Evolutionary conservation across 2,329 filamentous ascomycete species (phyloP).

Genomic region (Alternaria sp.): DNA sequence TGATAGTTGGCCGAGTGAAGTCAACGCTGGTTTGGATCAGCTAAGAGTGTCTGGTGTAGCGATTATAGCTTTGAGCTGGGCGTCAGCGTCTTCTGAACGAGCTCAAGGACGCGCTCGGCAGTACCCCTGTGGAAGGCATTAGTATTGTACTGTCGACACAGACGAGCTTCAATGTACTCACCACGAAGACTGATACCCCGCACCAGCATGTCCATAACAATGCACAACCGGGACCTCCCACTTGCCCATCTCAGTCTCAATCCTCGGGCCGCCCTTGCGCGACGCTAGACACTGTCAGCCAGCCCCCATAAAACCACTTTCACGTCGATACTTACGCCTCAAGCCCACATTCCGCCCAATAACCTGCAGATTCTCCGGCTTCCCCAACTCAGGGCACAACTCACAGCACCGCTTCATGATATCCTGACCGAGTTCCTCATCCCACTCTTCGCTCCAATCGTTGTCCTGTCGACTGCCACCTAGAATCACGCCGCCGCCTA

Average conservation of each 20-base stretch:
- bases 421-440: conserved; percentile 76
- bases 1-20: no score
- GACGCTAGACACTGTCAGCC: conserved; percentile 53
- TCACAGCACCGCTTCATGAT: conserved; percentile 81
- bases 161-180: conserved; percentile 9
- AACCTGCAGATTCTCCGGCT: conserved; percentile 73
- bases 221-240: conserved; percentile 66
- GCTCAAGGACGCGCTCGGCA: conserved; percentile 49
- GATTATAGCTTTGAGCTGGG: conserved; percentile 34
- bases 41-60: background rate
- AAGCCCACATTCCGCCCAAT: conserved; percentile 83
- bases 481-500: conserved; percentile 80
- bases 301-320: background rate
- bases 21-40: background rate
- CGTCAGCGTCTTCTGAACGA: conserved; percentile 45
- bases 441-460: conserved; percentile 79
- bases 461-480: conserved; percentile 82
- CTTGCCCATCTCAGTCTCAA: conserved; percentile 72
- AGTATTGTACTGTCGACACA: background rate
- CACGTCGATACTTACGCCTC: conserved; percentile 57
- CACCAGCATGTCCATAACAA: conserved; percentile 80
- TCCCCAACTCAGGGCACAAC: conserved; percentile 70
- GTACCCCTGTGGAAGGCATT: conserved; percentile 43
- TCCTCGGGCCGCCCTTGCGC: conserved; percentile 73
- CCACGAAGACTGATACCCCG: conserved; percentile 68